Evolutionary conservation across 164 flowering plant genomes (phyloP).

Genomic region (Chloranthus sessilifolius): DNA sequence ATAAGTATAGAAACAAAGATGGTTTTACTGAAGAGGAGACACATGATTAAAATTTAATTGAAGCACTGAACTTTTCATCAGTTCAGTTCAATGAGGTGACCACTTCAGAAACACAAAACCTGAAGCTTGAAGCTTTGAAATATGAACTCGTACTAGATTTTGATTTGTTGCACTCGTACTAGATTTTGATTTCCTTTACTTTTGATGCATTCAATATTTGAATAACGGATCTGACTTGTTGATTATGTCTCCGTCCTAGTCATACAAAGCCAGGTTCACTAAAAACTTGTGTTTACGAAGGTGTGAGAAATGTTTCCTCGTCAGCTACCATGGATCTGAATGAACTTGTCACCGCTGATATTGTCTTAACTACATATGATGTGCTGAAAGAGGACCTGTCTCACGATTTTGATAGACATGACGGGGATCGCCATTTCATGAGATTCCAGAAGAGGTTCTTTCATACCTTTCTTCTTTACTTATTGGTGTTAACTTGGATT

Average conservation of each 20-base stretch:
- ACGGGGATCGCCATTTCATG: constrained; percentile 72
- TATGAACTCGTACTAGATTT: too few species aligned
- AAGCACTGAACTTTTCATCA: too few species aligned
- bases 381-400: constrained; percentile 81
- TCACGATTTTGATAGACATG: constrained; percentile 84
- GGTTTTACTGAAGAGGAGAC: too few species aligned
- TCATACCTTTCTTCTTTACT: too few species aligned
- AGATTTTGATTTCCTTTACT: neutral
- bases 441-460: constrained; percentile 90
- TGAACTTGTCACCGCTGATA: constrained; percentile 66
- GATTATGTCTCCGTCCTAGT: constrained; percentile 23
- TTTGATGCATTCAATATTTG: constrained; percentile 5
- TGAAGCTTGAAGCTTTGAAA: too few species aligned
- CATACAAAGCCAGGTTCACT: constrained; percentile 75
- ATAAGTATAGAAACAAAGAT: too few species aligned
- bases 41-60: too few species aligned
- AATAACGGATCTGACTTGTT: constrained; percentile 10
- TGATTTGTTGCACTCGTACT: neutral
- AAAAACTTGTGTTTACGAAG: constrained; percentile 63
- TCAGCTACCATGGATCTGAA: constrained; percentile 41
- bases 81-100: too few species aligned
- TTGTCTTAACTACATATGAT: constrained; percentile 90
- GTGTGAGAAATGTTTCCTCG: constrained; percentile 54
- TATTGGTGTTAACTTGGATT: too few species aligned
- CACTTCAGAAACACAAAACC: too few species aligned